Percentiles rank a stretch among this genome's conserved stretches.
phyloP scores from a whole-genome alignment of 2,329 filamentous ascomycete genomes.

The Colletotrichum trifolii region DNA sequence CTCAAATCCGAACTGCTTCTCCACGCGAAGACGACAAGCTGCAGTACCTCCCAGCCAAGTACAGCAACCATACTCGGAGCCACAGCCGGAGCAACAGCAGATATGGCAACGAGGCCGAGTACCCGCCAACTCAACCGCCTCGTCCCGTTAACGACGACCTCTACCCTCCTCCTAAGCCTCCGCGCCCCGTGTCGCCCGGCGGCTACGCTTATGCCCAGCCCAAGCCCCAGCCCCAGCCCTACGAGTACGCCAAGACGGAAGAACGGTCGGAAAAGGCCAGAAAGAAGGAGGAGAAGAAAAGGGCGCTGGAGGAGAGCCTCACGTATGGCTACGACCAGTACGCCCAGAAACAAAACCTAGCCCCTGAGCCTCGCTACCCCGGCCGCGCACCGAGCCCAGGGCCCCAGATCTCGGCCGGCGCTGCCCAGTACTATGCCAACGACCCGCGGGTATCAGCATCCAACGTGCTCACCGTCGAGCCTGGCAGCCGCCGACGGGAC shows the following conservation, averaged over 20 bases:
- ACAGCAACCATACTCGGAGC: slow-evolving; percentile 45
- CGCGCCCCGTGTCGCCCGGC: slow-evolving; percentile 34
- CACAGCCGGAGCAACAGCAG: slow-evolving; percentile 43
- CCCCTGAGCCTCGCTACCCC: slow-evolving; percentile 22
- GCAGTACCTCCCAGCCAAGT: slow-evolving; percentile 60
- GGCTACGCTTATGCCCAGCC: slow-evolving; percentile 44
- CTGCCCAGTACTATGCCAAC: slow-evolving; percentile 44
- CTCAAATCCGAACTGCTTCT: slow-evolving; percentile 39
- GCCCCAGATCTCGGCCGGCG: slow-evolving; percentile 35
- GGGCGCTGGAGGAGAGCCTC: slow-evolving; percentile 55
- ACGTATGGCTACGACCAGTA: slow-evolving; percentile 57
- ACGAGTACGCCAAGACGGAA: slow-evolving; percentile 41
- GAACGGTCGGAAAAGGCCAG: slow-evolving; percentile 39
- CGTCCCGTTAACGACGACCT: slow-evolving; percentile 47
- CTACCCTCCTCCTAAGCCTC: slow-evolving; percentile 40
- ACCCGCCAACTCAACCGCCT: slow-evolving; percentile 41
- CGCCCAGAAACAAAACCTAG: slow-evolving; percentile 31
- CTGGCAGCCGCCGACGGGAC: slow-evolving; percentile 50
- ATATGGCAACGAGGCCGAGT: slow-evolving; percentile 38
- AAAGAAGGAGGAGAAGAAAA: slow-evolving; percentile 47
- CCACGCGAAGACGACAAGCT: slow-evolving; percentile 50
- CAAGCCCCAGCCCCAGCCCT: slow-evolving; percentile 42
- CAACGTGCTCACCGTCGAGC: slow-evolving; percentile 57
- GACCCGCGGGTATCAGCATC: slow-evolving; percentile 51
- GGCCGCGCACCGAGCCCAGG: slow-evolving; percentile 31